Evolutionary conservation across 2,329 filamentous ascomycete genomes (phyloP), one percentile per base, ranked within the genome.

Genomic region (Talaromyces sp.): DNA sequence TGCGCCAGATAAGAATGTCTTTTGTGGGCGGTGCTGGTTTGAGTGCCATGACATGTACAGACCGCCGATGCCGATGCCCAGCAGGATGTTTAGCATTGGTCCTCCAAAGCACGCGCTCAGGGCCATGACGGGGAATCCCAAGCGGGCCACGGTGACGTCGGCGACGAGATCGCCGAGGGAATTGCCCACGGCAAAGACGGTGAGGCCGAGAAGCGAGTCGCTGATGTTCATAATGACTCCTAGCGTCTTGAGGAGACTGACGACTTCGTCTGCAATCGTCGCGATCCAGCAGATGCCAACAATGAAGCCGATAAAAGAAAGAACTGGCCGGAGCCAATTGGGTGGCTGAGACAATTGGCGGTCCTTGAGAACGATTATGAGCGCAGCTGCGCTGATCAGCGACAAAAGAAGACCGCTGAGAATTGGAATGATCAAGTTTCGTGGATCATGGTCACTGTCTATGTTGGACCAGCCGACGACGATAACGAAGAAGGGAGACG

Each of bases 41-140:
- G 55, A 49, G 19, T 61, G 52, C 32, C 57, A 35, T 60, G 90
- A 93, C 84, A 97, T 95, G 72, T 93, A 96, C 43, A 91, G 84
- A 17, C 95, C 95, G 27, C 89, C 90, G 4, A 98, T 81, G n/a
- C 95, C 95, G 57, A 99, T 93, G 0, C 95, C 95, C 4, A 99
- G 84, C 0, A 99, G 79, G 64, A 99, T 99, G 69, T 99, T 99
- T 46, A 99, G 84, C 91, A 99, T 93, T 0, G 95, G 95, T 0
- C 95, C 96, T n/a, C 95, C 95, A 72, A 99, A 97, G 72, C 95
- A 99, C 4, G 95, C 95, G 35, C 90, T 93, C 46, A 89, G 78
- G 0, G 95, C 95, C 95, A 99, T 99, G 64, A 99, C 92, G 0
- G 95, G 95, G 75, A 93, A 97, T 2, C 95, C 95, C 2, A 99